Percentiles rank a stretch among this genome's conserved stretches.
phyloP scores from a whole-genome alignment of 352 stramenopile genomes.

The Stephanocyclus meneghinianus region DNA sequence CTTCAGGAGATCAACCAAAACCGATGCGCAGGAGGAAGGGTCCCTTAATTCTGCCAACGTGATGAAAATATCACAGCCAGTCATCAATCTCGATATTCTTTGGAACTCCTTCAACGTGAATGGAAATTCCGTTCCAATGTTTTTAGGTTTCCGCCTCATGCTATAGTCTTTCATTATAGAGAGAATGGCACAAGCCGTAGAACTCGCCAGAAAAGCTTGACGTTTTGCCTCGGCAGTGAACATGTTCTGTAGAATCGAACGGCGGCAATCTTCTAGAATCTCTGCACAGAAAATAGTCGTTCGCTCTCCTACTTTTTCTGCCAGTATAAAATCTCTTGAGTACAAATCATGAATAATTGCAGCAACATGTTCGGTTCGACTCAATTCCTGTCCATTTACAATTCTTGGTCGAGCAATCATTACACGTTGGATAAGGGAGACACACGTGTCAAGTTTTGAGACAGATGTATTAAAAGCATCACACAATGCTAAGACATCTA shows the following conservation, averaged over 20 bases:
- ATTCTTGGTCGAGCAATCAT: conserved; percentile 36
- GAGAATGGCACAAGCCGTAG: conserved; percentile 50
- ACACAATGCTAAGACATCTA: conserved; percentile 70
- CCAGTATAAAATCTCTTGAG: conserved; percentile 45
- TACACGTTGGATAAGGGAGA: conserved; percentile 58
- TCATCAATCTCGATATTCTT: conserved; percentile 51
- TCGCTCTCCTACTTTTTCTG: conserved; percentile 50
- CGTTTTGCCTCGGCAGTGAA: conserved; percentile 34
- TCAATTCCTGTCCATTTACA: conserved; percentile 10
- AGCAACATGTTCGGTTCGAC: conserved; percentile 45
- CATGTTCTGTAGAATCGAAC: conserved; percentile 29
- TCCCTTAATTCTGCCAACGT: conserved; percentile 45
- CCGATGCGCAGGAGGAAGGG: conserved; percentile 26
- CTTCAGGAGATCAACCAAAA: conserved; percentile 49
- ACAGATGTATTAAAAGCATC: conserved; percentile 74
- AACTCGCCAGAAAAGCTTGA: conserved; percentile 35
- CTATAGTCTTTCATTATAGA: conserved; percentile 41
- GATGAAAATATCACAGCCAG: conserved; percentile 50
- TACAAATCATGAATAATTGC: conserved; percentile 55
- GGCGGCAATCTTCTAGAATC: conserved; percentile 55
- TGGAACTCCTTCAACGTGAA: conserved; percentile 53
- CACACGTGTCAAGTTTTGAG: conserved; percentile 59
- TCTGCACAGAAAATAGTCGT: conserved; percentile 58
- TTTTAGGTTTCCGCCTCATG: background rate
- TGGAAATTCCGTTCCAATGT: background rate